Base-by-base conservation (phyloP, 768 basidiomycete genomes). In the Lactifluus subvellereus region DNA sequence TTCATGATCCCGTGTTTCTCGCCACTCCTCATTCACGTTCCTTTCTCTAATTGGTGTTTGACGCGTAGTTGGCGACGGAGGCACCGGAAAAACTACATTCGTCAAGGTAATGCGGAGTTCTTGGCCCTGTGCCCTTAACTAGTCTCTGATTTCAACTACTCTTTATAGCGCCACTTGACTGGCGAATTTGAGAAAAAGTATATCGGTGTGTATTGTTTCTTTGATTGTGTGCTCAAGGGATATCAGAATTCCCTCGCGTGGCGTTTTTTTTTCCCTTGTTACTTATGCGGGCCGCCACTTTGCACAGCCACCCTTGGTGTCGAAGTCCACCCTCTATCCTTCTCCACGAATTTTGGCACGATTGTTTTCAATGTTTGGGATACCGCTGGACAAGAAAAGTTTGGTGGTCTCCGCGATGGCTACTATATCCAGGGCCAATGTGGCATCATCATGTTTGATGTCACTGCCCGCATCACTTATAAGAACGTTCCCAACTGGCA, bases 401-500 rank as follows among this genome's bases (percentile, higher is more conserved):
- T 99, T 69, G 97, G 96, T 79, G 95, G 94, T 73, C 89, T 98
- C 66, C 91, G 94, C 67, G 94, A 97, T 77, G 94, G 95, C 51
- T 94, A 93, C 77, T 93, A 93, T 77, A 93, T 94, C 74, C 92
- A 95, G 78, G 94, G 94, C 71, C 97, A 99, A 77, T 98, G 94
- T 73, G 97, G 97, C 71, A 98, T 99, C 82, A 98, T 99, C 86
- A 98, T 99, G 97, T 98, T 98, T 80, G 97, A 94, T 72, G 96
- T 98, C 67, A 98, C 97, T 63, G 97, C 97, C 59, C 88, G 97
- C 72, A 99, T 98, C 85, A 99, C 97, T 60, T 99, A 99, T 83
- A 98, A 98, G 83, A 98, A 98, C 75, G 97, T 99, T 38, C 97
- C 97, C 69, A 99, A 98, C 84, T 99, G 97, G 97, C 96, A 98